Base-by-base conservation (phyloP, 805 yeast species). In the Candida odintsovae region DNA sequence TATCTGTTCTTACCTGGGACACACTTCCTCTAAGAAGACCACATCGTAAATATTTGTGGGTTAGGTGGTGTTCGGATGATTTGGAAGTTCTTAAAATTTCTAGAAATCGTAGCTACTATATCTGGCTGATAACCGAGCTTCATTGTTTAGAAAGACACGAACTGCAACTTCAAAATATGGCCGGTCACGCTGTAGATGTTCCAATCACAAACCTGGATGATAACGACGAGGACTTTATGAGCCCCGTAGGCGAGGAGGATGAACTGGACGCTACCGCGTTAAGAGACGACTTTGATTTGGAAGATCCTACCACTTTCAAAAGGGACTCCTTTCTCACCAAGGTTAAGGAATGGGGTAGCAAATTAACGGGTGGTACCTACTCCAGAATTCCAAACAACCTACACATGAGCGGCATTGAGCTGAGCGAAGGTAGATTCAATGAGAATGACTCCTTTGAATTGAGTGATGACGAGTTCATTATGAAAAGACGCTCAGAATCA, bases 181-280 rank as follows among this genome's bases (percentile, higher is more conserved):
- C 25, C 20, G 39, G 46, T 43, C 76, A 74, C 51, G 63, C 58
- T 1, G 75, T 71, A 7, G 86, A 80, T 50, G 58, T 76, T 3
- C 86, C 85, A 0, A 68, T 80, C 5, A 75, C 81, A 0, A 72
- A 80, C 54, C 62, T 80, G 45, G 84, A 80, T 53, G 65, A 53
- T 2, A 61, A 50, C 4, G 72, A 71, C 3, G 68, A 69, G 19
- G 69, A 67, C 23, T 46, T 63, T 10, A 50, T 60, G 15, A 23
- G 38, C 31, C 33, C 45, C 5, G 21, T 37, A 31, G 44, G 18
- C 37, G 45, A 31, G 3, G 46, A 46, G 9, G 59, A 64, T 13
- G 58, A 52, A 11, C 55, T 54, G 15, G 58, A 58, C 25, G 52
- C 55, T 1, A 38, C 43, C 29, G 61, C 50, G 3, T 46, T 61